Conservation (phyloP, 306 rosid species). For the Gastrolobium bilobum region DNA sequence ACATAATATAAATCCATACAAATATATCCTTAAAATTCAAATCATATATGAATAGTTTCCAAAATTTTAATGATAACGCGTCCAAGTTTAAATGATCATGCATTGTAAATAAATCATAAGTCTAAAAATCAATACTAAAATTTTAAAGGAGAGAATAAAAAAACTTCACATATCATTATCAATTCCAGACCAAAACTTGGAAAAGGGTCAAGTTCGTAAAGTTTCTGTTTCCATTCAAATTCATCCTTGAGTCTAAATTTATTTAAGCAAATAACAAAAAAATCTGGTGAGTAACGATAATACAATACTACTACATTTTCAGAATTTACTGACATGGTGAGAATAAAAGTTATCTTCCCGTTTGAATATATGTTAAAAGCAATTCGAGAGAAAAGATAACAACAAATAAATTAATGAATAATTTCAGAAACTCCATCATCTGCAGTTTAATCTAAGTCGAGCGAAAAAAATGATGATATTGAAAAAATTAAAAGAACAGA, state of each 20-base stretch:
- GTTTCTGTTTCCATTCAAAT: conserved; percentile 20
- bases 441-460: neutral
- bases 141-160: conserved; percentile 19
- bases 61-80: neutral
- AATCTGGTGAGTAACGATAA: neutral
- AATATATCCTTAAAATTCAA: conserved; percentile 1
- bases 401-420: conserved; percentile 1
- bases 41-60: neutral
- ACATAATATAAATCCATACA: conserved; percentile 9
- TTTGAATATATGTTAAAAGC: neutral
- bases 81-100: conserved; percentile 24
- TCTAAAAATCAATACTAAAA: neutral
- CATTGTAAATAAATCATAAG: neutral
- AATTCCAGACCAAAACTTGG: conserved; percentile 12
- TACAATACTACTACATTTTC: neutral
- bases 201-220: conserved; percentile 1
- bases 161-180: conserved; percentile 11
- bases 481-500: too few relatives aligned
- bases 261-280: conserved; percentile 14
- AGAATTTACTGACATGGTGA: neutral
- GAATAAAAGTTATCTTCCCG: neutral
- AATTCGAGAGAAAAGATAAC: conserved; percentile 8
- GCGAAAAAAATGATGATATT: neutral
- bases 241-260: neutral
- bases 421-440: conserved; percentile 7